Base-by-base conservation (phyloP, 345 rosid genomes). In the Syzygium aqueum region DNA sequence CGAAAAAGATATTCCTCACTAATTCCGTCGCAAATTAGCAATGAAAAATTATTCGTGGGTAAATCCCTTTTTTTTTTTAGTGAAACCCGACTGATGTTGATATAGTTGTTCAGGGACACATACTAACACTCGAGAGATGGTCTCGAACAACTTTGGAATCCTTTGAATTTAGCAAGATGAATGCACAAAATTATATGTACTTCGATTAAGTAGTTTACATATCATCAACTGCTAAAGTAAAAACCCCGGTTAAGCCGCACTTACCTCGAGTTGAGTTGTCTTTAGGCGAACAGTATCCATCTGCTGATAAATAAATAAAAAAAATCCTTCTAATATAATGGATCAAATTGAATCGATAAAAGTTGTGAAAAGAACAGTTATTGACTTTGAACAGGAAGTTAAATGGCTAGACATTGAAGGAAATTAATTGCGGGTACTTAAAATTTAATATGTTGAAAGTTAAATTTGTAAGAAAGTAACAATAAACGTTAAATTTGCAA, bases 191-290 rank as follows among this genome's bases (percentile, higher is more conserved):
- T 57, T 2, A 11, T 25, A 4, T 57, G 1, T 1, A 27, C 23
- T 30, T 30, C 2, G 2, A 56, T 65, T 16, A 30, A 65, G 5
- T 65, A 65, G 37, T 8, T 33, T 65, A 65, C 1, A 2, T 33
- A 30, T 30, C 23, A 33, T 30, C 22, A 1, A 8, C 30, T 30
- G 23, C 43, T 16, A 65, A 65, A 30, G 30, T 0, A 28, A 65
- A 65, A 30, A 30, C 12, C 77, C 43, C 30, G 9, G 16, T 15
- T 7, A 30, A 65, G 21, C 21, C 37, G 3, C 77, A 16, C 17
- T 22, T 7, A 30, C 0, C 2, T 65, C 0, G 1, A 30, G 12
- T 30, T 10, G 5, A 3, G 0, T 1, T 65, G 0, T 65, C 78
- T 65, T 65, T 30, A 30, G 12, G 78, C 23, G 0, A 16, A 0